A percentile compares a stretch with the other conserved stretches of the same genome.
These are phyloP conservation scores for Recurvomyces mirabilis DNA, from an alignment of 495 filamentous ascomycete genomes.

Conservation along the genomic window DNA sequence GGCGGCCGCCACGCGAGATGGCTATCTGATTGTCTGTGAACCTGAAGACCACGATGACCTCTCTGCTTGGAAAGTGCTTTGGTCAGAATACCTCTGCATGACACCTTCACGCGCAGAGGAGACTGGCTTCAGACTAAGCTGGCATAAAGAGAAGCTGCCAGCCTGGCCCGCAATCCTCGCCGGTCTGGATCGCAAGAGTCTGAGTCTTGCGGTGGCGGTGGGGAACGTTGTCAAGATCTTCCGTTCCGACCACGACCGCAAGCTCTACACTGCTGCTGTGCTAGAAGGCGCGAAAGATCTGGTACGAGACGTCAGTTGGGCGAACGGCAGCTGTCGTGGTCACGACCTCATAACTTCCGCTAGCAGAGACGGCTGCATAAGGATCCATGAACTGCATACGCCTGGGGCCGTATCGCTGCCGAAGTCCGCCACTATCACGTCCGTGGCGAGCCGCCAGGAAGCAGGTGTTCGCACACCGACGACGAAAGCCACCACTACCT, in stretches of 20 bases:
- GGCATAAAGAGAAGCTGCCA: slow-evolving; percentile 71
- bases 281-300: slow-evolving; percentile 57
- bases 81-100: slow-evolving; percentile 54
- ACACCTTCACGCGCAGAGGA: slow-evolving; percentile 63
- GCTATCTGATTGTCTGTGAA: slow-evolving; percentile 68
- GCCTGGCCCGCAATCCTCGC: slow-evolving; percentile 65
- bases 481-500: slow-evolving; percentile 5
- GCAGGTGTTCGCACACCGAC: not conserved
- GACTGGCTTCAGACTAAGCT: slow-evolving; percentile 70
- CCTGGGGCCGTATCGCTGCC: slow-evolving; percentile 25
- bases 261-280: slow-evolving; percentile 71
- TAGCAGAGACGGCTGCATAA: slow-evolving; percentile 77
- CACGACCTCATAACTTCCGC: slow-evolving; percentile 87
- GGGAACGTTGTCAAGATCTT: slow-evolving; percentile 73
- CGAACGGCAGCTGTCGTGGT: slow-evolving; percentile 71
- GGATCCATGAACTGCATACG: slow-evolving; percentile 72
- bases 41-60: slow-evolving; percentile 77
- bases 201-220: slow-evolving; percentile 70
- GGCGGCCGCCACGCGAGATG: slow-evolving; percentile 71
- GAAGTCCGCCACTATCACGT: no score
- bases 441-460: not conserved
- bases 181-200: slow-evolving; percentile 59
- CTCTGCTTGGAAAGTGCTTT: slow-evolving; percentile 60
- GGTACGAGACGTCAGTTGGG: slow-evolving; percentile 89
- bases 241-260: slow-evolving; percentile 50